phyloP scores from a whole-genome alignment of 2,329 filamentous ascomycete genomes.

The Cladophialophora exuberans region DNA sequence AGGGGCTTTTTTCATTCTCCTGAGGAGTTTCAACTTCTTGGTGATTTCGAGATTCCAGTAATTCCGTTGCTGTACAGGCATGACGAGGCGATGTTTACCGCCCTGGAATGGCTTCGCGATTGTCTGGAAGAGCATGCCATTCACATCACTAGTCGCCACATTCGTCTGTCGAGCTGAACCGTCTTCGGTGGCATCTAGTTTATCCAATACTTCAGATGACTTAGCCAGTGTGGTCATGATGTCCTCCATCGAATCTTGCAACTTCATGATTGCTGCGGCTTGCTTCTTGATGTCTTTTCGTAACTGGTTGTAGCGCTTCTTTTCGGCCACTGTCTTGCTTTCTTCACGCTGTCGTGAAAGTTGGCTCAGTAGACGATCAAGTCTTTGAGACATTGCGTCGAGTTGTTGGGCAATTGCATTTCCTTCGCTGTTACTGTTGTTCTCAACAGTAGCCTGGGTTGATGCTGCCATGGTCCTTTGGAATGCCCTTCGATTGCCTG shows the following conservation, averaged over 20 bases:
- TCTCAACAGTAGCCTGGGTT: background rate
- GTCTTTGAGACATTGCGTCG: constrained; percentile 1
- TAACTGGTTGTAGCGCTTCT: constrained; percentile 2
- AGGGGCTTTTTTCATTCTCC: background rate
- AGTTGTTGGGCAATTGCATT: constrained; percentile 1
- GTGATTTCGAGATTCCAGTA: background rate
- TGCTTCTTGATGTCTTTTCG: constrained; percentile 6
- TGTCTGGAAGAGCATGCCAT: background rate
- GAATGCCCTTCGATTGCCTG: no score
- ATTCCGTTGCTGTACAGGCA: background rate
- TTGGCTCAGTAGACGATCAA: background rate
- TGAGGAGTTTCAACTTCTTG: background rate
- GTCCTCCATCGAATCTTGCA: background rate
- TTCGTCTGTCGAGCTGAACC: background rate
- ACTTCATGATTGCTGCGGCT: background rate
- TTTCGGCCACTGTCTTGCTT: constrained; percentile 2
- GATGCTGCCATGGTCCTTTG: background rate
- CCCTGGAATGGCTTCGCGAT: background rate
- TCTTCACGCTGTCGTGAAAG: constrained; percentile 1
- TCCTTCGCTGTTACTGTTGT: background rate
- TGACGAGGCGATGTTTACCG: background rate
- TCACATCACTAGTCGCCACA: background rate
- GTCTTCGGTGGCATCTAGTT: background rate
- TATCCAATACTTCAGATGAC: background rate
- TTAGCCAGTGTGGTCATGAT: background rate